phyloP scores from a whole-genome alignment of 441 rosid genomes.

The Pelargonium myrrhifolium region DNA sequence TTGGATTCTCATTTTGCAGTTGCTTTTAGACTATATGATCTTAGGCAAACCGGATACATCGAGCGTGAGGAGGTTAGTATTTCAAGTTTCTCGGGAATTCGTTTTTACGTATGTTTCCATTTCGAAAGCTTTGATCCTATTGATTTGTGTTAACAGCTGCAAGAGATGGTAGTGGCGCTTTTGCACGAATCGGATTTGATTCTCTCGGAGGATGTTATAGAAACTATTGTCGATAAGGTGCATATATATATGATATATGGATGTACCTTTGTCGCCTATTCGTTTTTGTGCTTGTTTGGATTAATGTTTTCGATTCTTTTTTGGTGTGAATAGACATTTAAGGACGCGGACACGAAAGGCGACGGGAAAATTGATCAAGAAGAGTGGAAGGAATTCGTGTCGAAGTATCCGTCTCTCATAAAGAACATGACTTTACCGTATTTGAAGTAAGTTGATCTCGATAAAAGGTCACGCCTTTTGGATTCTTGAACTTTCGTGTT shows the following conservation, averaged over 20 bases:
- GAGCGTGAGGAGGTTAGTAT: slow-evolving; percentile 75
- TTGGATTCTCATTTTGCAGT: slow-evolving; percentile 33
- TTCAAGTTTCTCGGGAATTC: neutral
- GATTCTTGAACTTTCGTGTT: too few relatives aligned
- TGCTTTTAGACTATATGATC: slow-evolving; percentile 78
- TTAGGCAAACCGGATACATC: slow-evolving; percentile 73
- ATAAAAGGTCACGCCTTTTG: neutral
- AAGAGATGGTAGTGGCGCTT: slow-evolving; percentile 84
- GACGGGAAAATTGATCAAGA: slow-evolving; percentile 65
- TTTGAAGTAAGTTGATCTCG: slow-evolving; percentile 41
- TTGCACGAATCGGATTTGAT: slow-evolving; percentile 70
- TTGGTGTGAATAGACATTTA: slow-evolving; percentile 39
- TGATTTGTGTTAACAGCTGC: slow-evolving; percentile 38
- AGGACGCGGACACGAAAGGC: slow-evolving; percentile 46
- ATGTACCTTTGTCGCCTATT: slow-evolving; percentile 2
- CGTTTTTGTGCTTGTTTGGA: neutral
- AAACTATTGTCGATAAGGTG: slow-evolving; percentile 70
- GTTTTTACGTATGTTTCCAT: too few relatives aligned
- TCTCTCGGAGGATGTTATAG: slow-evolving; percentile 58
- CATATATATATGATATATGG: neutral
- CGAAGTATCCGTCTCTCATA: slow-evolving; percentile 52
- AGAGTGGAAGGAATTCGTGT: slow-evolving; percentile 72
- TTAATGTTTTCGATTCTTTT: slow-evolving; percentile 6
- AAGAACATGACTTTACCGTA: slow-evolving; percentile 80
- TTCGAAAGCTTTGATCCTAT: neutral